Conservation (phyloP, 768 basidiomycete genomes). For the Piloderma croceum region DNA sequence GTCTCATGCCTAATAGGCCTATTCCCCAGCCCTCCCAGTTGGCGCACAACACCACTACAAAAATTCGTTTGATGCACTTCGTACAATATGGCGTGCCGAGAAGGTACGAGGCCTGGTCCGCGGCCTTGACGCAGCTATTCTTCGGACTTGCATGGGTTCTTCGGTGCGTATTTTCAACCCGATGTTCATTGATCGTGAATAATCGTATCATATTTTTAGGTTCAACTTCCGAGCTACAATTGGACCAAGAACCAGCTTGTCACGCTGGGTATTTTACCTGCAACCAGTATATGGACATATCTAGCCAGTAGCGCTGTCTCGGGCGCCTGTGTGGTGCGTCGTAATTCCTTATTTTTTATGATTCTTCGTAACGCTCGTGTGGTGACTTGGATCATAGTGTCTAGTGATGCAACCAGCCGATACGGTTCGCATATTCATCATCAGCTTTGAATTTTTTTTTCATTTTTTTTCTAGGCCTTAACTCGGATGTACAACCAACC, state of each 20-base stretch:
- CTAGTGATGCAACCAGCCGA: conserved; percentile 94
- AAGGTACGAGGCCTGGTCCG: conserved; percentile 75
- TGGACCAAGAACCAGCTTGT: conserved; percentile 83
- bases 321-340: conserved; percentile 83
- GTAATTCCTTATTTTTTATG: not conserved
- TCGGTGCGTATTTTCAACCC: conserved; percentile 42
- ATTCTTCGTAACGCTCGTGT: not conserved
- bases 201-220: conserved; percentile 41
- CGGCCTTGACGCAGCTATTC: conserved; percentile 89
- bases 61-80: conserved; percentile 73
- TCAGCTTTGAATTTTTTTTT: conserved; percentile 1
- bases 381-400: conserved; percentile 45
- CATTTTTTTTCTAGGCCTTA: conserved; percentile 47
- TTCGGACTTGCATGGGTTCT: conserved; percentile 93
- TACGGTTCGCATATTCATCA: conserved; percentile 50
- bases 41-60: conserved; percentile 94
- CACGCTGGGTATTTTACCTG: conserved; percentile 58
- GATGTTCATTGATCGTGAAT: not conserved
- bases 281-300: conserved; percentile 82
- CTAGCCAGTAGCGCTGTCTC: conserved; percentile 84
- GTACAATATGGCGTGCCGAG: conserved; percentile 75
- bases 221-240: conserved; percentile 94
- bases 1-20: conserved; percentile 50
- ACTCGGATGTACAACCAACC: conserved; percentile 98
- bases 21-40: conserved; percentile 90